Base-by-base conservation (phyloP, 148 eudicot species). In the Nepenthes gracilis region DNA sequence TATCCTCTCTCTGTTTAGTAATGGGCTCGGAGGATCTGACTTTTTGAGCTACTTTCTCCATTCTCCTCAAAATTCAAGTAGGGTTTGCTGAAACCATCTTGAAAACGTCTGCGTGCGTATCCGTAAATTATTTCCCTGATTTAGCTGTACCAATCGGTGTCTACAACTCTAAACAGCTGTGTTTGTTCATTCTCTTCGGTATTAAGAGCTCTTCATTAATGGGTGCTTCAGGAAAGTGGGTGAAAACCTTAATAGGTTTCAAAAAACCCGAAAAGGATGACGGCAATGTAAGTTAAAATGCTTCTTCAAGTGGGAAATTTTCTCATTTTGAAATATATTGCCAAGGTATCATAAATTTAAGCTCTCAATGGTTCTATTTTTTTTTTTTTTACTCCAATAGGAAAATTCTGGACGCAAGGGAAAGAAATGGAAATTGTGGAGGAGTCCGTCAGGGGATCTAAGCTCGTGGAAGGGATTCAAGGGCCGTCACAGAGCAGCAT, bases 381-480 rank as follows among this genome's bases (percentile, higher is more conserved):
- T 69, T 43, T 14, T 43, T 11, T 35, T 54, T 15, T 60, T 6
- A 40, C 2, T 34, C 33, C 33, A 1, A 4, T 55, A 23, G 57
- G 36, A 7, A 33, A 13, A 35, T 47, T 50, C 43, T 14, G 48
- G 37, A 13, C 38, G 35, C 33, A 87, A 80, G 74, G 71, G 81
- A 57, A 88, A 78, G 73, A 93, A 81, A 61, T 93, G 99, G 96
- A 93, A 77, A 80, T 55, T 93, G 64, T 93, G 96, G 96, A 88
- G 92, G 70, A 82, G 84, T 68, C 57, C 85, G 60, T 88, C 96
- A 13, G 96, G 88, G 32, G 96, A 92, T 66, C 48, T 83, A 58
- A 73, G 77, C 58, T 57, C 75, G 4, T 93, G 91, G 88, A 88
- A 88, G 66, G 84, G 82, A 0, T 81, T 88, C 49, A 84, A 80